A percentile compares a stretch with the other conserved stretches of the same genome.
Evolutionary conservation across 805 yeast genomes (phyloP).

Genomic region (Dipodascus albidus): DNA sequence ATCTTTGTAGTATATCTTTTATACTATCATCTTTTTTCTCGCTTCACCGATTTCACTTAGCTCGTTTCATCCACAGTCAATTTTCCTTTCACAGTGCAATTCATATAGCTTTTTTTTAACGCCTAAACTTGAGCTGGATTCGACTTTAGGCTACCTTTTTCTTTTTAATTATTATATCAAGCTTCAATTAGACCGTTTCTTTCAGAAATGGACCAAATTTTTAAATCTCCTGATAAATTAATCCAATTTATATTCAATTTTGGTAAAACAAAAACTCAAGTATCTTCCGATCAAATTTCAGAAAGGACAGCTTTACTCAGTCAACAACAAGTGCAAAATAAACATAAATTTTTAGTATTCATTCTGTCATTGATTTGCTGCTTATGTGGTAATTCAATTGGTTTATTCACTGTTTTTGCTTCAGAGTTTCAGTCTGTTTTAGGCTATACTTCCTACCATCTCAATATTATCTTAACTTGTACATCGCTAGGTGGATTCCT

Average conservation of each 20-base stretch:
- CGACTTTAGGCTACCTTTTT: too few relatives aligned
- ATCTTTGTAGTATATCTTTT: too few relatives aligned
- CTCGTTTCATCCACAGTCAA: too few relatives aligned
- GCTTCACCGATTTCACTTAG: too few relatives aligned
- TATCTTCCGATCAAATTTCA: neutral
- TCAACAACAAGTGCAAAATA: neutral
- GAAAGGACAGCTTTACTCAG: neutral
- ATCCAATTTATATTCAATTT: neutral
- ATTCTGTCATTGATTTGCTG: constrained; percentile 22
- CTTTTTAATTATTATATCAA: too few relatives aligned
- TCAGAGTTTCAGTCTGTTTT: constrained; percentile 52
- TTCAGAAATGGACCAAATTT: neutral
- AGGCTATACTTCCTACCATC: constrained; percentile 51
- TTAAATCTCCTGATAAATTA: neutral
- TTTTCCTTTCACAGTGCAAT: too few relatives aligned
- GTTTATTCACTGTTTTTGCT: constrained; percentile 72
- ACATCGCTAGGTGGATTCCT: constrained; percentile 76
- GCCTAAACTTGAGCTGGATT: too few relatives aligned
- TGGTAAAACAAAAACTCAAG: neutral
- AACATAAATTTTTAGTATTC: neutral
- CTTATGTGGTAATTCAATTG: constrained; percentile 69
- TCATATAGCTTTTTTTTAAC: too few relatives aligned
- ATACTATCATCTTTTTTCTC: too few relatives aligned
- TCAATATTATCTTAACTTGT: constrained; percentile 63
- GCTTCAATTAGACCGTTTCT: too few relatives aligned